A percentile compares a stretch with the other conserved stretches of the same genome.
Evolutionary conservation across 306 rosid species (phyloP).

Genomic region (Inga oerstediana): DNA sequence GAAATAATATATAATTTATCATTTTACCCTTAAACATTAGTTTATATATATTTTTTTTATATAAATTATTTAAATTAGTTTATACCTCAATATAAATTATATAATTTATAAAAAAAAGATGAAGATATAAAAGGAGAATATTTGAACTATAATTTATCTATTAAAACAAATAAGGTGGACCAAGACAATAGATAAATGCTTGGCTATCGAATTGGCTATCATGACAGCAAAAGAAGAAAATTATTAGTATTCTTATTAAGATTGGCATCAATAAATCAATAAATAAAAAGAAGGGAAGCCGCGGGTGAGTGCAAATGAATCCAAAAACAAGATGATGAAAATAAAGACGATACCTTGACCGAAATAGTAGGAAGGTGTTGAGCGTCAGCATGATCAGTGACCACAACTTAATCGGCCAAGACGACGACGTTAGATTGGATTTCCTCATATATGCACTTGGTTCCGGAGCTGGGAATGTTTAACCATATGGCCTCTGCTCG

Average conservation of each 20-base stretch:
- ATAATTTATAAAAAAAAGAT: no score
- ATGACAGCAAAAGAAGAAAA: neutral
- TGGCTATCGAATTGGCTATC: constrained; percentile 12
- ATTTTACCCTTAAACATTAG: no score
- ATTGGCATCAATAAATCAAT: neutral
- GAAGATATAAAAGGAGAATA: no score
- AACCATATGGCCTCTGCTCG: constrained; percentile 45
- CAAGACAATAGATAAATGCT: no score
- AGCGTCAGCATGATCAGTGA: constrained; percentile 35
- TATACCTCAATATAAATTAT: no score
- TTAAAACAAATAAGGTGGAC: no score
- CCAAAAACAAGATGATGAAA: neutral
- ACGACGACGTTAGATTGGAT: constrained; percentile 57
- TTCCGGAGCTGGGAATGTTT: constrained; percentile 49
- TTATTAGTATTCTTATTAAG: neutral
- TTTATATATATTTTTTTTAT: no score
- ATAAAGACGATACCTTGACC: constrained; percentile 35
- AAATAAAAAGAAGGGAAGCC: neutral
- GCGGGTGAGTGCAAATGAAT: neutral
- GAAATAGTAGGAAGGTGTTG: constrained; percentile 45
- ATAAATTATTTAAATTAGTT: no score
- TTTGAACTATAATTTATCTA: no score
- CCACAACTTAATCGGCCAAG: constrained; percentile 61
- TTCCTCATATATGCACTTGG: constrained; percentile 63
- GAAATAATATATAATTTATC: no score